A percentile compares a stretch with the other conserved stretches of the same genome.
phyloP scores from a whole-genome alignment of 225 moss, liverwort and hornwort species.

The Anthoceros angustus region DNA sequence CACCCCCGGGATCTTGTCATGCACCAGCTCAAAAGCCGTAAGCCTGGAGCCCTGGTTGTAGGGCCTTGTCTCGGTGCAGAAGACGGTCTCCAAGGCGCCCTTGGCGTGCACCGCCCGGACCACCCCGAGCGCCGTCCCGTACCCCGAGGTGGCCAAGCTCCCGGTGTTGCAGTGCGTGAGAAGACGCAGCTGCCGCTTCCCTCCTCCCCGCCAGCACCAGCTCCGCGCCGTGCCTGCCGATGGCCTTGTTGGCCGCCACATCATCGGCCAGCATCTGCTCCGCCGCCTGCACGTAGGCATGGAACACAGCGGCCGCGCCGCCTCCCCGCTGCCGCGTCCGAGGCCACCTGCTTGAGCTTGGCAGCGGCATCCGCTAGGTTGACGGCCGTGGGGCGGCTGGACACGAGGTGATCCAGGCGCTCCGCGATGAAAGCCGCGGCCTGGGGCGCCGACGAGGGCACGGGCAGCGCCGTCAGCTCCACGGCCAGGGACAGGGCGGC shows the following conservation, averaged over 20 bases:
- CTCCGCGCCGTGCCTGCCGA: slow-evolving; percentile 59
- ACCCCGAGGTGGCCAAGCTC: slow-evolving; percentile 68
- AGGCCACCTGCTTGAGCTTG: slow-evolving; percentile 30
- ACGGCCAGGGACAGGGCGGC: slow-evolving; percentile 76
- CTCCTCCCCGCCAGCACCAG: slow-evolving; percentile 21
- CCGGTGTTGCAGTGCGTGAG: slow-evolving; percentile 94
- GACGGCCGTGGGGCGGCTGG: slow-evolving; percentile 85
- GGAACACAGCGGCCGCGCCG: slow-evolving; percentile 30
- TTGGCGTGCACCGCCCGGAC: slow-evolving; percentile 53
- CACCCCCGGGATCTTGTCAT: slow-evolving; percentile 62
- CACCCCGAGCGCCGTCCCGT: slow-evolving; percentile 88
- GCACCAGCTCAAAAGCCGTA: slow-evolving; percentile 76
- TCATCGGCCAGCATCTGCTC: slow-evolving; percentile 57
- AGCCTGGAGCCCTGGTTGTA: slow-evolving; percentile 89
- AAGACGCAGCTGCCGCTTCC: slow-evolving; percentile 34
- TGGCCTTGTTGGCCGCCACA: slow-evolving; percentile 59
- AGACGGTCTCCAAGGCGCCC: slow-evolving; percentile 66
- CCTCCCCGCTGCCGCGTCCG: slow-evolving; percentile 20
- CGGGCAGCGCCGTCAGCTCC: slow-evolving; percentile 37
- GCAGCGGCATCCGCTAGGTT: slow-evolving; percentile 62
- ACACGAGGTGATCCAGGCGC: slow-evolving; percentile 58
- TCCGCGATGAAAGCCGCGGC: slow-evolving; percentile 33
- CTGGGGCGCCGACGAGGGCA: slow-evolving; percentile 19
- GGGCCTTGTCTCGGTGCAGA: slow-evolving; percentile 82
- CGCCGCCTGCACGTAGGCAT: slow-evolving; percentile 41